Evolutionary conservation across 192 early-diverging fungal genomes (phyloP), one percentile per base, ranked within the genome.

Genomic region (Backusella morwellensis): DNA sequence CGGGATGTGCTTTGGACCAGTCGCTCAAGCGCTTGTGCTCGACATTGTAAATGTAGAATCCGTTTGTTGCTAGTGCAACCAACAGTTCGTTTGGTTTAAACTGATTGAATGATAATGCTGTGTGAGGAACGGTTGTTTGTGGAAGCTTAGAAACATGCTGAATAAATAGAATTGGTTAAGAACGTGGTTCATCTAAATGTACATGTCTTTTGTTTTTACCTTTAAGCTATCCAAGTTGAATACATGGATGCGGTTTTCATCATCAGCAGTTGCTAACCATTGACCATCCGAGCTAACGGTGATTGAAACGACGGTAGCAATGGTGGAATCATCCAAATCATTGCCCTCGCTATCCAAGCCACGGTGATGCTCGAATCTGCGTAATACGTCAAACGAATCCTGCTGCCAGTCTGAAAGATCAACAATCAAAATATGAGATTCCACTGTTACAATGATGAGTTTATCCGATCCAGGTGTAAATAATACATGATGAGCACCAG

Each of bases 191-290:
- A 17, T 44, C 12, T 44, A 14, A 14, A 44, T 44, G 5, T 14
- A 19, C 15, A 4, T 44, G 4, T 0, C 0, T 4, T 75, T 80
- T 4, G 67, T 74, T 75, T 84, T 75, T 84, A 94, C 93, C 88
- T 87, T 86, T 56, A 90, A 74, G 63, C 85, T 86, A 72, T 93
- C 91, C 35, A 97, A 68, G 72, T 92, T 92, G 40, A 90, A 94
- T 8, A 97, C 88, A 73, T 91, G 85, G 41, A 97, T 91, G 35
- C 89, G 81, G 74, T 92, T 93, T 6, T 85, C 81, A 74, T 89
- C 80, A 83, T 97, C 97, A 17, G 90, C 93, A 21, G 91, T 92
- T 12, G 92, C 94, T 32, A 99, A 79, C 89, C 92, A 97, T 70
- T 90, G 88, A 41, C 91, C 93, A 81, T 96, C 94, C 4, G 78